phyloP scores from a whole-genome alignment of 1,284 basidiomycete genomes.

The Moniliella sp. region DNA sequence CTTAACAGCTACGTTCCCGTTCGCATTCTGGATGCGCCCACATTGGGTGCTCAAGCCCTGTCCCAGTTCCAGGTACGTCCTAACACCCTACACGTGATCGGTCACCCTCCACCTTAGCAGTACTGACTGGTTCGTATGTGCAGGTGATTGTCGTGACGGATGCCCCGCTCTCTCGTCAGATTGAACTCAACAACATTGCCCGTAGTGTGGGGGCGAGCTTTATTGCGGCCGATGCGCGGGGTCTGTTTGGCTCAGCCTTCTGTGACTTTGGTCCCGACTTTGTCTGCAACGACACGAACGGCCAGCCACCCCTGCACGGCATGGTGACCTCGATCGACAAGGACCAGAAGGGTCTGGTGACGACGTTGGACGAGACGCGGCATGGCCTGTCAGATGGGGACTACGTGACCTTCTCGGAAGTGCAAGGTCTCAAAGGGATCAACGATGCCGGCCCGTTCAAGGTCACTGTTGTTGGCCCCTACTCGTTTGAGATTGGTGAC shows the following conservation, averaged over 20 bases:
- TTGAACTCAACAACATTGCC: conserved; percentile 73
- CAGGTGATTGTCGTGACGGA: conserved; percentile 68
- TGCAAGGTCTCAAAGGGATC: conserved; percentile 79
- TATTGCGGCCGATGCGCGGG: conserved; percentile 72
- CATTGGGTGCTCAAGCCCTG: conserved; percentile 15
- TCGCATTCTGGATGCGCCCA: conserved; percentile 39
- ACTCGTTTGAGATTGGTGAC: conserved; percentile 34
- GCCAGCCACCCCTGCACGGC: conserved; percentile 73
- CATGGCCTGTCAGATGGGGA: conserved; percentile 96
- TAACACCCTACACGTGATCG: conserved; percentile 36
- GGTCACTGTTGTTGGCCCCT: conserved; percentile 58
- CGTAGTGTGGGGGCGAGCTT: conserved; percentile 52
- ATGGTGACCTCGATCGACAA: conserved; percentile 59
- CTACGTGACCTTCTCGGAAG: conserved; percentile 88
- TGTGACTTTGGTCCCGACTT: conserved; percentile 91
- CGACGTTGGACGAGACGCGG: conserved; percentile 84
- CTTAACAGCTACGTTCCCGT: conserved; percentile 92
- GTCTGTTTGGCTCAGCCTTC: conserved; percentile 85
- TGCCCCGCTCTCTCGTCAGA: conserved; percentile 53
- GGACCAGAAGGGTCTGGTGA: conserved; percentile 64
- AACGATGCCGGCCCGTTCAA: conserved; percentile 79
- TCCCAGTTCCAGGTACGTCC: conserved; percentile 38
- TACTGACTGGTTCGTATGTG: not conserved
- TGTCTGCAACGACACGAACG: conserved; percentile 78
- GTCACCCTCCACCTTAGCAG: conserved; percentile 31